A percentile compares a stretch with the other conserved stretches of the same genome.
phyloP scores from a whole-genome alignment of 176 grass and related monocot species.

The Hsuehochloa calcarea region DNA sequence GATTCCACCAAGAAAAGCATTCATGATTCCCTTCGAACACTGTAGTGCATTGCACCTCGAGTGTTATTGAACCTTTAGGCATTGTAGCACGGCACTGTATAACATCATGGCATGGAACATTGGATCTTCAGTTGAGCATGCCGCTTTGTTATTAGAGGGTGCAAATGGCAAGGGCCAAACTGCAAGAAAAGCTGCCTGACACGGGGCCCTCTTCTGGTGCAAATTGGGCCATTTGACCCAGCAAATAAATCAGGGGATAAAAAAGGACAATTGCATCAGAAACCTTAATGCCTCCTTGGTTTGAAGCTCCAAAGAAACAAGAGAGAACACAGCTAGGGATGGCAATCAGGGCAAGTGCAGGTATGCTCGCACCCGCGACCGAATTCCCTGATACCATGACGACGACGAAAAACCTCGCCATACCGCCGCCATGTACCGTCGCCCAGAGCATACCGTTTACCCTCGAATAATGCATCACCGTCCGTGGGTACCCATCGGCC shows the following conservation, averaged over 20 bases:
- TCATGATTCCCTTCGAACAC: background rate
- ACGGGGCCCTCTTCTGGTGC: conserved; percentile 3
- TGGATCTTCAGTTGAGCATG: background rate
- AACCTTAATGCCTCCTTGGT: conserved; percentile 38
- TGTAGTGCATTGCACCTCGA: background rate
- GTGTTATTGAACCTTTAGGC: background rate
- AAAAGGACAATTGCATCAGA: conserved; percentile 25
- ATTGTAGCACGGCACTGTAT: background rate
- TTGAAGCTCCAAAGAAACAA: conserved; percentile 35
- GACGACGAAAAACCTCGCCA: too few relatives aligned
- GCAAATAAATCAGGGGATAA: conserved; percentile 18
- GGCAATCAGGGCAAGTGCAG: too few relatives aligned
- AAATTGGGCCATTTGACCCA: conserved; percentile 24
- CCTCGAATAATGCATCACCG: too few relatives aligned
- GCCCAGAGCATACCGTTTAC: too few relatives aligned
- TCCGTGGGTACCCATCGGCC: too few relatives aligned
- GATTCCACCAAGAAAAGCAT: background rate
- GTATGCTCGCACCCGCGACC: too few relatives aligned
- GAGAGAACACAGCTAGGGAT: too few relatives aligned
- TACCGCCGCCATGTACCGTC: too few relatives aligned
- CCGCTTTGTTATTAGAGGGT: background rate
- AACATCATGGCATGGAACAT: background rate
- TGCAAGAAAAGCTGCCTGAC: background rate
- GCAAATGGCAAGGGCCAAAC: background rate
- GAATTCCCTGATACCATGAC: too few relatives aligned